phyloP scores from a whole-genome alignment of 2,329 filamentous ascomycete species.

The Sporothrix mexicana region DNA sequence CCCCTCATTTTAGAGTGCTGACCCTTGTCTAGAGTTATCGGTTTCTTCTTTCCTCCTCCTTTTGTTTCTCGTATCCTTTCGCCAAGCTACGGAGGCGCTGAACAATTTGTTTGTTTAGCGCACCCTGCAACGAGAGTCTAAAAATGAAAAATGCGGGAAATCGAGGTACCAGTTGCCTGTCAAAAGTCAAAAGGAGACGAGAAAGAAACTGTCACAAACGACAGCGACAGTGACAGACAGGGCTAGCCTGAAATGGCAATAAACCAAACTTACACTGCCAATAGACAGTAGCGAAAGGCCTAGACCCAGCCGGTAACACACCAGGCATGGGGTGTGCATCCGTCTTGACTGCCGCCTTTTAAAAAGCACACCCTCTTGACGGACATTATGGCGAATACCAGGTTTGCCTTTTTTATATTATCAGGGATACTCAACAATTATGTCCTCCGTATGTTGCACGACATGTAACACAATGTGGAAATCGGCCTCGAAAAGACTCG shows the following conservation, averaged over 20 bases:
- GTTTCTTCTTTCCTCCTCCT: not conserved
- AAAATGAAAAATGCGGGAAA: not conserved
- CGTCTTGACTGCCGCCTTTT: not conserved
- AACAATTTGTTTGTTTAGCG: conserved; percentile 16
- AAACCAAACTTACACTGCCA: conserved; percentile 17
- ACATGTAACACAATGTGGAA: not conserved
- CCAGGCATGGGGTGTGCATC: not conserved
- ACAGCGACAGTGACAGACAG: not conserved
- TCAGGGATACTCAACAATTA: not conserved
- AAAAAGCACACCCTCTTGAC: not conserved
- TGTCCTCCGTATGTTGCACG: not conserved
- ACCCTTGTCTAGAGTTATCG: conserved; percentile 1
- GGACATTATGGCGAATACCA: not conserved
- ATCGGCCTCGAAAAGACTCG: not conserved
- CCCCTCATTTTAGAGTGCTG: not conserved
- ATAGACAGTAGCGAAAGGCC: not conserved
- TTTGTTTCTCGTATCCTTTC: not conserved
- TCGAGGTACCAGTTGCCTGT: not conserved
- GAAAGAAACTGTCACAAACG: not conserved
- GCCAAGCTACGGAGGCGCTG: conserved; percentile 15
- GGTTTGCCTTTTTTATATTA: not conserved
- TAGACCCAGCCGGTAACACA: conserved; percentile 1
- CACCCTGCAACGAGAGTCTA: not conserved
- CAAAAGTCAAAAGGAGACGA: not conserved
- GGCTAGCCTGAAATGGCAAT: conserved; percentile 24